Evolutionary conservation across 2,329 filamentous ascomycete species (phyloP).

Genomic region (Pestalotiopsis fici): DNA sequence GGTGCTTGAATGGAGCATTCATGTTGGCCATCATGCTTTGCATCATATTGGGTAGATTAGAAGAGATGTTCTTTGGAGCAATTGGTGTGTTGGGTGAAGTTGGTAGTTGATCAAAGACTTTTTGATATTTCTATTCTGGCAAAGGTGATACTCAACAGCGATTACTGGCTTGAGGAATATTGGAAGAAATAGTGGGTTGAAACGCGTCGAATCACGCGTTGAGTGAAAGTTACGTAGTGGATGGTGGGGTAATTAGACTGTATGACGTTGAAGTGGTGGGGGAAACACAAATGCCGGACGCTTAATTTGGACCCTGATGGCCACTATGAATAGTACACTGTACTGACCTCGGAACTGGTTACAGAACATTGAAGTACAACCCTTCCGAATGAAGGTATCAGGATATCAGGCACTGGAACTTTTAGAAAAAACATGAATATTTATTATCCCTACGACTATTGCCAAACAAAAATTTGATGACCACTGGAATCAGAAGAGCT

Average conservation of each 20-base stretch:
- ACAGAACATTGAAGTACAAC: too few species aligned
- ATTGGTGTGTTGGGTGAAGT: neutral
- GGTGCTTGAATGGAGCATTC: constrained; percentile 9
- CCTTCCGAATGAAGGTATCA: too few species aligned
- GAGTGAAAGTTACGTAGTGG: neutral
- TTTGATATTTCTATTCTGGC: too few species aligned
- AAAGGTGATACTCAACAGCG: too few species aligned
- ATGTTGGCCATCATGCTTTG: neutral
- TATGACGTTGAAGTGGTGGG: neutral
- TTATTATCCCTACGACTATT: neutral
- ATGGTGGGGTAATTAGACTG: neutral
- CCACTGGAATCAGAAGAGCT: neutral
- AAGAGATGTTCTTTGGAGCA: neutral
- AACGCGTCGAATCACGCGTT: neutral
- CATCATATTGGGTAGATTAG: neutral
- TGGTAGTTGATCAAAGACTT: neutral
- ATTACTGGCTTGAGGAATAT: neutral
- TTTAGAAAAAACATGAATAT: too few species aligned
- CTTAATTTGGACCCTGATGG: too few species aligned
- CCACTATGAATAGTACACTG: too few species aligned
- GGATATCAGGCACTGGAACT: too few species aligned
- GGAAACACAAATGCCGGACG: neutral
- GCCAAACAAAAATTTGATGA: neutral
- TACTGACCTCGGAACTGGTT: too few species aligned
- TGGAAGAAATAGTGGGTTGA: neutral